Conservation (phyloP, 768 basidiomycete genomes). For the Boletus edulis region DNA sequence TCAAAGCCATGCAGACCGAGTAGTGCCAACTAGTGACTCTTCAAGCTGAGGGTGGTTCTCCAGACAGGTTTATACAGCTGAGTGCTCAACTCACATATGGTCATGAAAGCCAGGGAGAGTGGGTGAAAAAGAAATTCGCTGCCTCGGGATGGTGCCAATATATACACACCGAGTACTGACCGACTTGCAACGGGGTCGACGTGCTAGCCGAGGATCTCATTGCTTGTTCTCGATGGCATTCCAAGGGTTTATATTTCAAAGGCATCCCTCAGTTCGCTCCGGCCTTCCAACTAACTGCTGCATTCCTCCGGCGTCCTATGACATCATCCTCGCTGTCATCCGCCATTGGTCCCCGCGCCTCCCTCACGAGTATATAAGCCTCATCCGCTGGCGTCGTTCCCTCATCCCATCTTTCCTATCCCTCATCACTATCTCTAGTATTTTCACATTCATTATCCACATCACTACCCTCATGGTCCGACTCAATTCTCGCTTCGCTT, state of each 20-base stretch:
- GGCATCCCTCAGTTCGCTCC: neutral
- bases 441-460: slow-evolving; percentile 26
- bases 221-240: neutral
- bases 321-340: slow-evolving; percentile 14
- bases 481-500: slow-evolving; percentile 27
- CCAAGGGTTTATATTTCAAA: neutral
- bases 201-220: too few species aligned
- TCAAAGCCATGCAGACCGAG: too few species aligned
- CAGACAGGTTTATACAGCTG: too few species aligned
- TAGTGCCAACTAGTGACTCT: too few species aligned
- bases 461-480: slow-evolving; percentile 31
- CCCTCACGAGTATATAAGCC: slow-evolving; percentile 22
- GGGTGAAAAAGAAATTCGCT: too few species aligned
- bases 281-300: neutral
- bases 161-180: too few species aligned
- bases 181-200: too few species aligned
- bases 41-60: too few species aligned
- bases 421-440: slow-evolving; percentile 12
- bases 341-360: slow-evolving; percentile 8
- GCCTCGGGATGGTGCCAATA: too few species aligned
- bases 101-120: too few species aligned
- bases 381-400: neutral
- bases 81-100: too few species aligned
- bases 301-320: slow-evolving; percentile 12
- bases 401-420: slow-evolving; percentile 4